phyloP scores from a whole-genome alignment of 192 early-diverging fungal genomes.

The Glomus cerebriforme region DNA sequence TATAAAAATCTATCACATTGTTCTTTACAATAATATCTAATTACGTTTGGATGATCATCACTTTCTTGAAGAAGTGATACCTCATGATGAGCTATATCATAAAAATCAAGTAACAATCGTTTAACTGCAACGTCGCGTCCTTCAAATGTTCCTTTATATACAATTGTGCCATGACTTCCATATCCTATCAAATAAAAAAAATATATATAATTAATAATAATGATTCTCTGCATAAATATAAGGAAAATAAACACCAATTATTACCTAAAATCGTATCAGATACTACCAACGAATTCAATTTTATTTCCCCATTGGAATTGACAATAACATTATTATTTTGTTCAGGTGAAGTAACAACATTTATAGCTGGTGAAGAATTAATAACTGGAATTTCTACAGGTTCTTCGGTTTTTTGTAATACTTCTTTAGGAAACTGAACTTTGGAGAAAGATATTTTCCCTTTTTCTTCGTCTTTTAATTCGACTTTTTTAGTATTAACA shows the following conservation, averaged over 20 bases:
- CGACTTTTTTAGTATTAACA: not conserved
- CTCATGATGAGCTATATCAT: conserved; percentile 94
- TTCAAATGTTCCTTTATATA: conserved; percentile 92
- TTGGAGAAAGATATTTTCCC: not conserved
- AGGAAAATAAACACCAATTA: not conserved
- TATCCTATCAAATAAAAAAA: conserved; percentile 61
- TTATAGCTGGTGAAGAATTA: not conserved
- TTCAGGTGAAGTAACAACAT: not conserved
- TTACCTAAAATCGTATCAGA: conserved; percentile 52
- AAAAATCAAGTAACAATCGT: conserved; percentile 91
- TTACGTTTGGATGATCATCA: conserved; percentile 95
- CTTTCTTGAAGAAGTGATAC: conserved; percentile 89
- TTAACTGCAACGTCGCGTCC: conserved; percentile 93
- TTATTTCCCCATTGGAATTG: conserved; percentile 36
- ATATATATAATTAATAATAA: not conserved
- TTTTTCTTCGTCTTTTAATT: conserved; percentile 12
- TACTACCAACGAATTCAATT: conserved; percentile 58
- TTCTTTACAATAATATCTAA: conserved; percentile 93
- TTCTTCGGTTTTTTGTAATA: not conserved
- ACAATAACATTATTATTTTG: conserved; percentile 1
- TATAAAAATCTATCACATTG: conserved; percentile 89
- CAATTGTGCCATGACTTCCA: conserved; percentile 96
- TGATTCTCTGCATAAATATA: not conserved
- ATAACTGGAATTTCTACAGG: not conserved
- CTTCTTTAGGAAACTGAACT: not conserved